These are phyloP conservation scores for Chaetomium strumarium DNA, from an alignment of 2,329 filamentous ascomycete species.

Conservation along the genomic window DNA sequence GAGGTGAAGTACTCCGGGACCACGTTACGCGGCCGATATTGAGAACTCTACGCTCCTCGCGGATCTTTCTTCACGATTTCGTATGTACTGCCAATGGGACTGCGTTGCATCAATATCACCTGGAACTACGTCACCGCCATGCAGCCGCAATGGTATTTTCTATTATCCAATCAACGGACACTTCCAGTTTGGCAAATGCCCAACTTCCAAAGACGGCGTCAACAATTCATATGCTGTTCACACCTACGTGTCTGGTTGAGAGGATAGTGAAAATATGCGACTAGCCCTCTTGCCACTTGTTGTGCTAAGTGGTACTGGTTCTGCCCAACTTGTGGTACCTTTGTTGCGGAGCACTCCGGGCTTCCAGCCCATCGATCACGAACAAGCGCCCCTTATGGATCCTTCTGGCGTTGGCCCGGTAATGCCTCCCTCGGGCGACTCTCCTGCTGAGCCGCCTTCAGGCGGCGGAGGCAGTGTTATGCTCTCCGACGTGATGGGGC, in stretches of 20 bases:
- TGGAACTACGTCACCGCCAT: constrained; percentile 11
- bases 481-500: constrained; percentile 78
- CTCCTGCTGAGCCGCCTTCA: constrained; percentile 25
- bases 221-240: not conserved
- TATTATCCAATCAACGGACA: constrained; percentile 7
- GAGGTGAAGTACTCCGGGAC: too few relatives aligned
- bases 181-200: not conserved
- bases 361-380: constrained; percentile 18
- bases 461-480: constrained; percentile 49
- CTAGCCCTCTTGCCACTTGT: constrained; percentile 12
- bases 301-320: constrained; percentile 20
- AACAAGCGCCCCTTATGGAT: constrained; percentile 32
- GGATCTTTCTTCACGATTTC: too few relatives aligned
- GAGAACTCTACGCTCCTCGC: too few relatives aligned
- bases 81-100: too few relatives aligned
- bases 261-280: constrained; percentile 17
- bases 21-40: too few relatives aligned
- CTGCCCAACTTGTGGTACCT: constrained; percentile 23
- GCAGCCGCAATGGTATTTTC: not conserved
- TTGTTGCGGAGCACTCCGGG: constrained; percentile 17
- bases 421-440: constrained; percentile 22
- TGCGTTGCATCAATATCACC: too few relatives aligned
- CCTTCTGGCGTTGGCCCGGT: constrained; percentile 23
- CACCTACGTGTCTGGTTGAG: not conserved
- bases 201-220: not conserved